Conservation (phyloP, 352 stramenopile genomes). For the Pythium scleroteichum region DNA sequence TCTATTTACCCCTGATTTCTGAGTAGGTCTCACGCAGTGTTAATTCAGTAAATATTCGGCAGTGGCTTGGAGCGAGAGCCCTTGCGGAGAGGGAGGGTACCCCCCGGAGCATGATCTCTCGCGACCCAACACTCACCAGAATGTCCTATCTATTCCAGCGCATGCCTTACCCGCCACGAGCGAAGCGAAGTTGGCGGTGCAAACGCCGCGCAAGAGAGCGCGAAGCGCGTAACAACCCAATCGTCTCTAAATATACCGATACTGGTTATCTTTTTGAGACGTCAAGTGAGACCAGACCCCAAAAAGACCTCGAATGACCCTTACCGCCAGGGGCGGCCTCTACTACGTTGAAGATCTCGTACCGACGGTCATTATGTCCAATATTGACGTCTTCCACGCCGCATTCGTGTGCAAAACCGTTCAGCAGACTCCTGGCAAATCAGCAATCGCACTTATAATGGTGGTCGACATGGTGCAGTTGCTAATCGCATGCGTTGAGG, state of each 20-base stretch:
- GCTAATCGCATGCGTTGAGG: background rate
- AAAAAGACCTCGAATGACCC: too few species aligned
- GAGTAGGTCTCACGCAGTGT: too few species aligned
- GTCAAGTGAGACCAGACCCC: too few species aligned
- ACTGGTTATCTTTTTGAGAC: too few species aligned
- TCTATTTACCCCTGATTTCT: too few species aligned
- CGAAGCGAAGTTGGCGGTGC: constrained; percentile 7
- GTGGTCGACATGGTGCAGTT: background rate
- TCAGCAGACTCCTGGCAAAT: background rate
- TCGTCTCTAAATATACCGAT: too few species aligned
- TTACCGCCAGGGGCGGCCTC: background rate
- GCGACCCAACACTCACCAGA: background rate
- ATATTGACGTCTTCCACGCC: background rate
- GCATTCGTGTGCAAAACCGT: background rate
- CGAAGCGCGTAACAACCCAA: constrained; percentile 3
- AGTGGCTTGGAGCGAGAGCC: background rate
- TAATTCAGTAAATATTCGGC: too few species aligned
- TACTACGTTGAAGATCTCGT: background rate
- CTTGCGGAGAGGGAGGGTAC: constrained; percentile 14
- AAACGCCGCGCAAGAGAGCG: constrained; percentile 1
- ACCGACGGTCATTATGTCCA: background rate
- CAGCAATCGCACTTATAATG: background rate
- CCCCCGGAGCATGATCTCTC: constrained; percentile 7
- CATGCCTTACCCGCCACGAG: constrained; percentile 2
- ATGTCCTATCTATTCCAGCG: constrained; percentile 1